A percentile compares a stretch with the other conserved stretches of the same genome.
Conservation (phyloP, 1,284 basidiomycete species). For the Cutaneotrichosporon sp. region DNA sequence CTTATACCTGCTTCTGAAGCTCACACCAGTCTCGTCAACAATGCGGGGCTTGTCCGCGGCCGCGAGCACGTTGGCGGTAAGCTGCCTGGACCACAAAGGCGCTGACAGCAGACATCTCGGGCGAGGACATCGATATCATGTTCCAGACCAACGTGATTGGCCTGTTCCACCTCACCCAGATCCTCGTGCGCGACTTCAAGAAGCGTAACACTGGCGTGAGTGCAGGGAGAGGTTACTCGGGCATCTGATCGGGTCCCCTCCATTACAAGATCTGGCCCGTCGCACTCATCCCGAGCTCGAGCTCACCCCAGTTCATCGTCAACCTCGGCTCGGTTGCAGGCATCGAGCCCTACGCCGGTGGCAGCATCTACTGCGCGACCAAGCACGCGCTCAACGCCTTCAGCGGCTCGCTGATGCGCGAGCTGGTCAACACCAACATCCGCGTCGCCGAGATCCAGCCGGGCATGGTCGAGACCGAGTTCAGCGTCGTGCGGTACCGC, state of each 20-base stretch:
- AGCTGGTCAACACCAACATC: slow-evolving; percentile 85
- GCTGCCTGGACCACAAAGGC: slow-evolving; percentile 11
- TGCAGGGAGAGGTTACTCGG: too few species aligned
- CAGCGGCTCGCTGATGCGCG: slow-evolving; percentile 76
- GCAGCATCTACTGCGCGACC: slow-evolving; percentile 60
- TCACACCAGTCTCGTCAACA: slow-evolving; percentile 49
- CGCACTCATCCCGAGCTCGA: background rate
- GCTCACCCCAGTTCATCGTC: slow-evolving; percentile 69
- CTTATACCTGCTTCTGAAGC: background rate
- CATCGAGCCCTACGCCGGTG: slow-evolving; percentile 85
- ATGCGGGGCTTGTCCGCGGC: slow-evolving; percentile 53
- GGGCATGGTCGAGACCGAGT: slow-evolving; percentile 58
- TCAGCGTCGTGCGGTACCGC: slow-evolving; percentile 82
- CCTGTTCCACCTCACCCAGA: slow-evolving; percentile 49
- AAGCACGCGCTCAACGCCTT: slow-evolving; percentile 80
- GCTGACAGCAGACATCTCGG: slow-evolving; percentile 36
- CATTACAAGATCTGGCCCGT: too few species aligned
- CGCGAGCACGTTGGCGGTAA: slow-evolving; percentile 51
- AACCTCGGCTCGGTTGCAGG: slow-evolving; percentile 94
- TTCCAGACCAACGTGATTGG: slow-evolving; percentile 73
- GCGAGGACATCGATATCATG: slow-evolving; percentile 63
- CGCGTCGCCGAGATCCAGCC: slow-evolving; percentile 90
- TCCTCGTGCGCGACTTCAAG: slow-evolving; percentile 74
- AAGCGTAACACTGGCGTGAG: slow-evolving; percentile 68
- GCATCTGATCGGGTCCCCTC: too few species aligned